Evolutionary conservation across 305 asterid genomes (phyloP).

Genomic region (Fraxinus ornus): DNA sequence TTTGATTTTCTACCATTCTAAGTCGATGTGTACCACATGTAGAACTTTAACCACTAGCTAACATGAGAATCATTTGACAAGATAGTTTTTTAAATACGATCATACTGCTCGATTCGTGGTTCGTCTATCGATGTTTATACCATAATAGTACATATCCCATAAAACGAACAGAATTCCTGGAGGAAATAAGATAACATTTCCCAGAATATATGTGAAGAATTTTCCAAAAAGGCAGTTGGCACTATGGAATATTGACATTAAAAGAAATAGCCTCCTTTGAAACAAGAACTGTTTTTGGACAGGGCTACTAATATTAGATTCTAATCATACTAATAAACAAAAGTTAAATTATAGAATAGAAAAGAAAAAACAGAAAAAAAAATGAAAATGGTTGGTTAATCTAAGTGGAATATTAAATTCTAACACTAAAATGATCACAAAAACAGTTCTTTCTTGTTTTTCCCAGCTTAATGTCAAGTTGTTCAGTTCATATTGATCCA

Average conservation of each 20-base stretch:
- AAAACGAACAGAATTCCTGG: constrained; percentile 33
- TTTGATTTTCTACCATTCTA: not conserved
- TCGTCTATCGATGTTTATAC: not conserved
- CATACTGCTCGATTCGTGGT: not conserved
- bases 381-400: constrained; percentile 28
- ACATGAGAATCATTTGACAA: not conserved
- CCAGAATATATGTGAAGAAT: constrained; percentile 13
- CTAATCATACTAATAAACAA: constrained; percentile 19
- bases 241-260: constrained; percentile 14
- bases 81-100: not conserved
- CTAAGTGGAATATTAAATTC: constrained; percentile 31
- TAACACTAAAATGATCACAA: constrained; percentile 40
- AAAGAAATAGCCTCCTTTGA: constrained; percentile 16
- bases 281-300: constrained; percentile 30
- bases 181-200: constrained; percentile 31
- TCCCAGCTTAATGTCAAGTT: not conserved
- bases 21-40: not conserved
- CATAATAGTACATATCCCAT: constrained; percentile 25
- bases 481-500: constrained; percentile 54
- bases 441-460: constrained; percentile 25
- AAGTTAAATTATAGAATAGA: not conserved
- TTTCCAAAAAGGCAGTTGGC: constrained; percentile 20
- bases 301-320: constrained; percentile 24
- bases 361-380: constrained; percentile 20
- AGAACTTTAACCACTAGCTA: not conserved